Evolutionary conservation across 805 yeast species (phyloP), one percentile per base, ranked within the genome.

Genomic region (Deakozyma indianensis): DNA sequence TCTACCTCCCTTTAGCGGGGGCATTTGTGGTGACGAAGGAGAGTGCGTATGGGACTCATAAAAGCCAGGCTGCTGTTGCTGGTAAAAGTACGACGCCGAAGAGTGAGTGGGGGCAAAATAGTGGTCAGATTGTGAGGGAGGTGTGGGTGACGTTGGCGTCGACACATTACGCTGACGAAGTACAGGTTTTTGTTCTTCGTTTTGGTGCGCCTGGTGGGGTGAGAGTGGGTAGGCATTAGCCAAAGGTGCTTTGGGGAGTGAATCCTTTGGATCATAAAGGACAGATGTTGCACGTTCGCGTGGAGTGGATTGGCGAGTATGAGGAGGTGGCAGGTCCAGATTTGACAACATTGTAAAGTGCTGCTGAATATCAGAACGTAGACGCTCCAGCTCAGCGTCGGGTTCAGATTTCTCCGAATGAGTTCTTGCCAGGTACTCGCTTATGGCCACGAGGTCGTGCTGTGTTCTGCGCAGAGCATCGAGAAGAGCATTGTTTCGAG

Each of bases 221-320:
- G 28, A 27, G 3, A 22, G 22, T 5, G 35, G 48, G 41, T 23
- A 24, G 35, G 45, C 25, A 38, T 23, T 14, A 18, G 41, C 27
- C 20, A 23, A 21, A n/a, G 52, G 51, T 7, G 35, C 45, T 4
- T 51, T 41, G 18, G 47, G 41, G 41, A 53, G 35, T 9, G 56
- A 54, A 41, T 53, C 56, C 27, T 51, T 51, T 9, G 56, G 56
- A 41, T 53, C 56, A 27, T 51, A 53, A 16, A 50, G 41, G 22
- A 53, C 50, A 4, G 56, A 53, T 15, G 29, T 46, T 14, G 49
- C 50, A 20, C 56, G 48, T 43, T 53, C 56, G n/a, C 48, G 18
- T 20, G 32, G 38, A 14, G 41, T 21, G 24, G 32, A 38, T 24
- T 18, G 45, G 35, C 27, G 35, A 18, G 21, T 25, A 22, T 29